Conservation (phyloP, 495 filamentous ascomycete species). For the Trichodelitschia bisporula region DNA sequence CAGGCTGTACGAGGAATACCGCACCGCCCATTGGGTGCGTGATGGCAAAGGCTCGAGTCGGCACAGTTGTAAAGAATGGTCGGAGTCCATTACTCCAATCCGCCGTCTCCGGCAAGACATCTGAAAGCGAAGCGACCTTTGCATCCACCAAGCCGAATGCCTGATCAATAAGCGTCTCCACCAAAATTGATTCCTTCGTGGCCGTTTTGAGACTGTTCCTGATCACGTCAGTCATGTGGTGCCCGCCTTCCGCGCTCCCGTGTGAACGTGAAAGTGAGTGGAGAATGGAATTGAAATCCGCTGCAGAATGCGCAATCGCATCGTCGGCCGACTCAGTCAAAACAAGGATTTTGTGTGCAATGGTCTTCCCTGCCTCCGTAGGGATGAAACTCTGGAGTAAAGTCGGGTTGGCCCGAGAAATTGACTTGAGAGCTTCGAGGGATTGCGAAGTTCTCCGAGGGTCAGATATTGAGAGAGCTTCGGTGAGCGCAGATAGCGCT, state of each 20-base stretch:
- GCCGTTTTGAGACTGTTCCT: conserved; percentile 24
- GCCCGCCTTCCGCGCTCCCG: too few relatives aligned
- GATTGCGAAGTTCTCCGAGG: conserved; percentile 7
- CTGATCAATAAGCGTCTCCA: conserved; percentile 26
- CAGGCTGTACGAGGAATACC: conserved; percentile 33
- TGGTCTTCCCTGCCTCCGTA: conserved; percentile 20
- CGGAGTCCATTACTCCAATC: conserved; percentile 29
- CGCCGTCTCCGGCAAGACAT: conserved; percentile 20
- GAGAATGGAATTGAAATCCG: conserved; percentile 14
- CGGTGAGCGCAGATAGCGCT: conserved; percentile 13
- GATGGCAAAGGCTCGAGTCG: conserved; percentile 39
- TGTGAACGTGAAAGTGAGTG: too few relatives aligned
- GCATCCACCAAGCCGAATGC: conserved; percentile 25
- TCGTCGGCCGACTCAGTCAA: conserved; percentile 31
- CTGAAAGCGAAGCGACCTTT: conserved; percentile 5
- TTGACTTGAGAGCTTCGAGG: conserved; percentile 14
- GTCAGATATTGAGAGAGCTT: conserved; percentile 13
- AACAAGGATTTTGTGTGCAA: conserved; percentile 30
- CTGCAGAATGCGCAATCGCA: conserved; percentile 25
- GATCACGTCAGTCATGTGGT: conserved; percentile 28
- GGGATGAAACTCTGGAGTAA: conserved; percentile 12
- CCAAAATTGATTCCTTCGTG: conserved; percentile 23
- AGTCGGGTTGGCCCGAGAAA: conserved; percentile 9
- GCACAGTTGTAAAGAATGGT: conserved; percentile 29
- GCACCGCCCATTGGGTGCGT: conserved; percentile 46